phyloP scores from a whole-genome alignment of 2,329 filamentous ascomycete species.

The Zymoseptoria passerinii region DNA sequence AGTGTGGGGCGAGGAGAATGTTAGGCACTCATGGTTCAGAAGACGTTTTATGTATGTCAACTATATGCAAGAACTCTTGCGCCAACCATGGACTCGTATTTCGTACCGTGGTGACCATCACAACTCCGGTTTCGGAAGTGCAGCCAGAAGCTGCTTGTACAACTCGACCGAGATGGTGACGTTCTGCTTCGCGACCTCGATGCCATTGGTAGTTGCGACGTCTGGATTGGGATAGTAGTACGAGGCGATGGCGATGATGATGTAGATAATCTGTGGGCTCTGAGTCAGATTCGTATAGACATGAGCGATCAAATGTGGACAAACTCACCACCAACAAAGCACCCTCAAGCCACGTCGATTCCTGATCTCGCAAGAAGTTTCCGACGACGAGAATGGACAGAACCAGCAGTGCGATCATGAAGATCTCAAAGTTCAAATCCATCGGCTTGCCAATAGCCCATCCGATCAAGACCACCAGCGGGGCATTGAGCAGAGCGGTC shows the following conservation, averaged over 20 bases:
- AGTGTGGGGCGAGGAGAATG: no score
- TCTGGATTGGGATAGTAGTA: slow-evolving; percentile 53
- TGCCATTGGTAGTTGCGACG: slow-evolving; percentile 13
- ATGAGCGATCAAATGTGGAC: not conserved
- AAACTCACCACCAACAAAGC: not conserved
- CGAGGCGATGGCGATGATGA: slow-evolving; percentile 53
- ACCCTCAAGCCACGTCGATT: slow-evolving; percentile 76
- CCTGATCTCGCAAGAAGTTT: slow-evolving; percentile 76
- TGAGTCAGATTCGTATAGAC: not conserved
- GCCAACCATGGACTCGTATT: no score
- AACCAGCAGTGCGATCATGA: slow-evolving; percentile 73
- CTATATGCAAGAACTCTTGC: no score
- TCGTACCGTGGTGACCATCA: not conserved
- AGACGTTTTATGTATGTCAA: no score
- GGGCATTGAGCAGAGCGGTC: slow-evolving; percentile 79
- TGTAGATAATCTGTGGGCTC: slow-evolving; percentile 44
- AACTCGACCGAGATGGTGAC: slow-evolving; percentile 12
- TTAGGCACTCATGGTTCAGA: no score
- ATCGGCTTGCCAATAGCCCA: slow-evolving; percentile 63
- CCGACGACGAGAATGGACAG: slow-evolving; percentile 61
- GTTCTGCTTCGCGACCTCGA: slow-evolving; percentile 8
- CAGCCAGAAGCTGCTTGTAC: slow-evolving; percentile 13
- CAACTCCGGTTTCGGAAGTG: not conserved
- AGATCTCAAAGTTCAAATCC: slow-evolving; percentile 80
- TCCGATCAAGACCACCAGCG: slow-evolving; percentile 71